Evolutionary conservation across 2,329 filamentous ascomycete species (phyloP), one percentile per base, ranked within the genome.

Genomic region (Clonostachys rosea): DNA sequence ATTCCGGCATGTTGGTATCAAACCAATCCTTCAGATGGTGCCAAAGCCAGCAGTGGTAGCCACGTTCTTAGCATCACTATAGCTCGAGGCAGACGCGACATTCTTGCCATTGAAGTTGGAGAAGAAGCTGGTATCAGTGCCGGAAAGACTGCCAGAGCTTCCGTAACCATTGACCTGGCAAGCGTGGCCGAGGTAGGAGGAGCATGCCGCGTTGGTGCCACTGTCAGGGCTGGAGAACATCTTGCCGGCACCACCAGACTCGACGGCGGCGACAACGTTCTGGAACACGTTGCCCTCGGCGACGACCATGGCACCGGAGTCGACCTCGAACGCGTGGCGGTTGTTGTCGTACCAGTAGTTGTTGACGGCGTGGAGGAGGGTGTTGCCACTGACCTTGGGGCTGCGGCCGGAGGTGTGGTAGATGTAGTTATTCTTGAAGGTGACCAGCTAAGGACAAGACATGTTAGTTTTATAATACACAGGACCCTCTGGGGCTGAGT

Each of bases 281-380:
- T 79, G 72, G 69, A 81, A 83, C 42, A 77, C 64, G 54, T 79
- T 81, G 37, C 79, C 79, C 64, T 83, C 79, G 43, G 16, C 66
- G 44, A 55, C 65, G 36, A 71, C 71, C 7, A 58, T 44, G 45
- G 66, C 68, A 41, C 72, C 62, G 20, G 43, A 33, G 44, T 44
- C 18, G 40, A 41, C 42, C 62, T 81, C 80, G 59, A 83, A 82
- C 14, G 78, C 75, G 62, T 83, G 80, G 44, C 74, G 74, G 17
- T 63, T 59, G 61, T 73, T 76, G 56, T 73, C 69, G 59, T 77
- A 70, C 67, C 71, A 82, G 71, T 76, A 81, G 71, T 83, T 83
- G 74, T 82, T 83, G 59, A 81, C 76, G 40, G 75, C 76, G 63
- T 84, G 80, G 45, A 83, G 64, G 20, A 71, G 44, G 43, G 81